A percentile compares a stretch with the other conserved stretches of the same genome.
phyloP scores from a whole-genome alignment of 371 early-diverging fungal species.

The Mucor piriformis region DNA sequence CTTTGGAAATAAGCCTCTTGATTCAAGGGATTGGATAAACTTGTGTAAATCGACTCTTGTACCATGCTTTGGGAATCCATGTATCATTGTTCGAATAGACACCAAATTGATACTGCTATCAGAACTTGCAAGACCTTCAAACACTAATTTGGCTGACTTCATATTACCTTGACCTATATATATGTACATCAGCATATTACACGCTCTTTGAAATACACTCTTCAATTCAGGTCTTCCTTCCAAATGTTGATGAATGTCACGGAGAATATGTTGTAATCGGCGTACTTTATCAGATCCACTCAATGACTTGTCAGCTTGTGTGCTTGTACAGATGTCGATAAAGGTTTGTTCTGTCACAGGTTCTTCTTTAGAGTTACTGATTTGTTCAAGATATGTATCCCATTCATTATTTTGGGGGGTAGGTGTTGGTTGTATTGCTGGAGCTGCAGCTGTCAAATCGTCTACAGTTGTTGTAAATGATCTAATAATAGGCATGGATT shows the following conservation, averaged over 20 bases:
- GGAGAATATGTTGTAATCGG: conserved; percentile 28
- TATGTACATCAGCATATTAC: conserved; percentile 44
- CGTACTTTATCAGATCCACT: neutral
- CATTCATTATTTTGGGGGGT: neutral
- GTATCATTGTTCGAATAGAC: conserved; percentile 28
- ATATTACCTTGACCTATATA: conserved; percentile 27
- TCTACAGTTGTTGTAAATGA: neutral
- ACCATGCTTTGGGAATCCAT: conserved; percentile 28
- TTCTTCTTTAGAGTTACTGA: neutral
- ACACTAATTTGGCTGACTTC: conserved; percentile 33
- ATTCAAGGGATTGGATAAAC: conserved; percentile 6
- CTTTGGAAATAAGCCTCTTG: conserved; percentile 7
- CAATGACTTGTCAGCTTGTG: neutral
- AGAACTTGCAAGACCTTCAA: conserved; percentile 27
- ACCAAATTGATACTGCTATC: conserved; percentile 6
- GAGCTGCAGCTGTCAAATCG: neutral
- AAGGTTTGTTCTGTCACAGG: neutral
- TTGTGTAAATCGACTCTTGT: conserved; percentile 23
- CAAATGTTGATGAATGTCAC: conserved; percentile 6
- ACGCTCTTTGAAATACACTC: conserved; percentile 24
- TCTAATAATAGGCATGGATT: neutral
- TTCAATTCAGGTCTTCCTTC: neutral
- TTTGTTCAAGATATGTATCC: neutral
- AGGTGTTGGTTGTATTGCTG: neutral
- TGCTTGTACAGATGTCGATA: neutral